These are phyloP conservation scores for Panicum hallii DNA, from an alignment of 202 grass and related monocot species.

Conservation along the genomic window DNA sequence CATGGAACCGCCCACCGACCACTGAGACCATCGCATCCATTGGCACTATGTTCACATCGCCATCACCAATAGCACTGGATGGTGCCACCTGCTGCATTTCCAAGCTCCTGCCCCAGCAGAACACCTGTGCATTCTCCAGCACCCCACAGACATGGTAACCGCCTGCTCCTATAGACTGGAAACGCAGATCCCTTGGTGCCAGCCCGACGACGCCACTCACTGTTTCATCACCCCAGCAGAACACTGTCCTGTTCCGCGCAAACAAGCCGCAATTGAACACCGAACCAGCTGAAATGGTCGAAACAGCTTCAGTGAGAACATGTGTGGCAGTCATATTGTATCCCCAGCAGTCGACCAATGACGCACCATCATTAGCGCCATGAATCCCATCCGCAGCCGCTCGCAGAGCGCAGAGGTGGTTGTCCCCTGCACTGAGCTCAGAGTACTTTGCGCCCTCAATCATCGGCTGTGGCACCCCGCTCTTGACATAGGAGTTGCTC, in stretches of 20 bases:
- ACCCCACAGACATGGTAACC: slow-evolving; percentile 96
- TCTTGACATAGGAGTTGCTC: slow-evolving; percentile 91
- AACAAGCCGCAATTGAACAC: slow-evolving; percentile 94
- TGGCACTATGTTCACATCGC: slow-evolving; percentile 85
- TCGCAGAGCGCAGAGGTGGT: slow-evolving; percentile 86
- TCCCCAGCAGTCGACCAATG: slow-evolving; percentile 93
- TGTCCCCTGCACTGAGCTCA: slow-evolving; percentile 90
- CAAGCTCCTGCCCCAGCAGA: slow-evolving; percentile 97
- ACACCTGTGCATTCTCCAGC: slow-evolving; percentile 86
- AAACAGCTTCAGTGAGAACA: slow-evolving; percentile 50
- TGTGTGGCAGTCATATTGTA: slow-evolving; percentile 96
- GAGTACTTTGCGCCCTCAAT: slow-evolving; percentile 78
- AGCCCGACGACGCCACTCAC: slow-evolving; percentile 79
- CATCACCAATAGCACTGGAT: slow-evolving; percentile 63
- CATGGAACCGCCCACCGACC: slow-evolving; percentile 89
- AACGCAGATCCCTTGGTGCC: slow-evolving; percentile 65
- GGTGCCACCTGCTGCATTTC: slow-evolving; percentile 77
- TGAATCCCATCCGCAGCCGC: slow-evolving; percentile 39
- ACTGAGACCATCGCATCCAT: slow-evolving; percentile 96
- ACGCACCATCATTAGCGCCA: slow-evolving; percentile 23
- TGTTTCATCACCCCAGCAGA: slow-evolving; percentile 96
- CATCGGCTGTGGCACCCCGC: slow-evolving; percentile 97
- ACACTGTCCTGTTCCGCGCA: slow-evolving; percentile 62
- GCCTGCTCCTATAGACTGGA: slow-evolving; percentile 83
- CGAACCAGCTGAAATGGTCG: slow-evolving; percentile 75